A percentile compares a stretch with the other conserved stretches of the same genome.
Conservation (phyloP, 495 filamentous ascomycete species). For the Penicillium canescens region DNA sequence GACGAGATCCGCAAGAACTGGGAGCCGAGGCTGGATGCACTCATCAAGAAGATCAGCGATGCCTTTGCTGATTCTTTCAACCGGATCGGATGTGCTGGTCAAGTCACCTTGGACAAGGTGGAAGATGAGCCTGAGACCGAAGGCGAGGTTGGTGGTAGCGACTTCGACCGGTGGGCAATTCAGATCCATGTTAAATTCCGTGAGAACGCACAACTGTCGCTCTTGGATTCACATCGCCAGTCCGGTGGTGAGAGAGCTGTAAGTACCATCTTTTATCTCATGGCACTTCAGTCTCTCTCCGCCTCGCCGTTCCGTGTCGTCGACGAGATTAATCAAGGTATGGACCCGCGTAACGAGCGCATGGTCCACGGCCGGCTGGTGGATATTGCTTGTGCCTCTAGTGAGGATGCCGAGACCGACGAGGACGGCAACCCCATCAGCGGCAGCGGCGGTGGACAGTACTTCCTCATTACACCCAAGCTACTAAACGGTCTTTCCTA, state of each 20-base stretch:
- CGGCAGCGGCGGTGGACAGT: constrained; percentile 53
- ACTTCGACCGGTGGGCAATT: constrained; percentile 91
- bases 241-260: constrained; percentile 96
- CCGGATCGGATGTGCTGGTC: constrained; percentile 93
- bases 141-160: constrained; percentile 60
- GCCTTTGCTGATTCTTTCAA: constrained; percentile 89
- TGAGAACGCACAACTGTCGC: constrained; percentile 78
- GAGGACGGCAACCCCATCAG: constrained; percentile 23
- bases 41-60: constrained; percentile 79
- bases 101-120: constrained; percentile 66
- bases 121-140: constrained; percentile 38
- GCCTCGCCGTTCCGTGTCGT: constrained; percentile 98
- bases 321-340: constrained; percentile 99
- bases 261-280: constrained; percentile 98
- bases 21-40: constrained; percentile 81
- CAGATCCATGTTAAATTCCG: constrained; percentile 94
- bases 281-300: constrained; percentile 93
- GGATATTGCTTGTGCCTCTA: constrained; percentile 73
- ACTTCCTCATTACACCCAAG: constrained; percentile 99
- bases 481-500: constrained; percentile 82
- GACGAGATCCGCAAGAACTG: constrained; percentile 59
- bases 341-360: constrained; percentile 97
- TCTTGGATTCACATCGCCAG: constrained; percentile 88
- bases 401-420: constrained; percentile 12
- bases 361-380: constrained; percentile 98